Evolutionary conservation across 2,329 filamentous ascomycete species (phyloP).

Genomic region (Fusarium sarcochroum): DNA sequence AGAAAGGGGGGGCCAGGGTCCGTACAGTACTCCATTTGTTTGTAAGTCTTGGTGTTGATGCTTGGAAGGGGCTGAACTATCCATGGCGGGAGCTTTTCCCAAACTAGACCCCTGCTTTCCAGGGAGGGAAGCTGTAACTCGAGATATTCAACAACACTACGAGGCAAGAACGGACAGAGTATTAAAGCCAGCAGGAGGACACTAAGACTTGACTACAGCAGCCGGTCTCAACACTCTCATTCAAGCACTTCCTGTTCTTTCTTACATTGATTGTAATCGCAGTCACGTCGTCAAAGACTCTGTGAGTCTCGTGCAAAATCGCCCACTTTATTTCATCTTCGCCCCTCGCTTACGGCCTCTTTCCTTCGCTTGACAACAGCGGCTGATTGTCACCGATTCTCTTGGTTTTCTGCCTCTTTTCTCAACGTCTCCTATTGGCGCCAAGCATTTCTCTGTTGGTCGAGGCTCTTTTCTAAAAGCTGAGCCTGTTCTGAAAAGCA

Average conservation of each 20-base stretch:
- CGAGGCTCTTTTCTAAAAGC: not conserved
- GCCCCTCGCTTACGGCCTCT: slow-evolving; percentile 39
- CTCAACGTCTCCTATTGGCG: slow-evolving; percentile 13
- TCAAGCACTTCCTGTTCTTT: slow-evolving; percentile 17
- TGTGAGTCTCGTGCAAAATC: slow-evolving; percentile 38
- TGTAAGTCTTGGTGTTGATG: not conserved
- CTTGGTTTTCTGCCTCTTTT: slow-evolving; percentile 1
- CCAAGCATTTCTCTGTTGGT: slow-evolving; percentile 13
- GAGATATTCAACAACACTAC: slow-evolving; percentile 21
- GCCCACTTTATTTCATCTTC: slow-evolving; percentile 25
- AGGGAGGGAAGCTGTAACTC: slow-evolving; percentile 28
- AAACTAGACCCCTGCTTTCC: slow-evolving; percentile 25
- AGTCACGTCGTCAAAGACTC: slow-evolving; percentile 25
- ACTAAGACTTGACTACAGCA: slow-evolving; percentile 25
- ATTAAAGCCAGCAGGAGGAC: slow-evolving; percentile 37
- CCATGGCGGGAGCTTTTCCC: slow-evolving; percentile 23
- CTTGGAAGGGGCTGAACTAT: slow-evolving; percentile 17
- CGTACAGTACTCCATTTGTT: slow-evolving; percentile 7
- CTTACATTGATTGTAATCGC: slow-evolving; percentile 35
- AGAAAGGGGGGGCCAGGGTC: slow-evolving; percentile 35
- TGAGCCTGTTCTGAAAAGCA: not conserved
- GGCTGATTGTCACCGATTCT: slow-evolving; percentile 6
- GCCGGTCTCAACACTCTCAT: slow-evolving; percentile 40
- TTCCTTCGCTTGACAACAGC: slow-evolving; percentile 8
- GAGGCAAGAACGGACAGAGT: slow-evolving; percentile 28